phyloP scores from a whole-genome alignment of 2,329 filamentous ascomycete genomes.

The Alternaria rosae region DNA sequence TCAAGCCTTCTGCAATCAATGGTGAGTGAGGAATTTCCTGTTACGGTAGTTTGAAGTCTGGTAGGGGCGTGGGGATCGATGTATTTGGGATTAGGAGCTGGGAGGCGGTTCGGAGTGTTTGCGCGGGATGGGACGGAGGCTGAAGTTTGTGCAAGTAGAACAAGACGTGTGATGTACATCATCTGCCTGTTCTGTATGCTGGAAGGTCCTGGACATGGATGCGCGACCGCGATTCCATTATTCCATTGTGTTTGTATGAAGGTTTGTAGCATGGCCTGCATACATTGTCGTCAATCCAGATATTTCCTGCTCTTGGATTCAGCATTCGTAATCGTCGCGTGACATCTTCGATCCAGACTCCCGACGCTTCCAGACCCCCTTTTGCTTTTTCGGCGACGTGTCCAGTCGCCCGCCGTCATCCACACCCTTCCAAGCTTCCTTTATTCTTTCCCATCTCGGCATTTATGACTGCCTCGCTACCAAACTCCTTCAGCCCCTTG shows the following conservation, averaged over 20 bases:
- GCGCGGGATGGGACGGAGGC: neutral
- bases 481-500: neutral
- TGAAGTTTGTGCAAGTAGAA: neutral
- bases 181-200: neutral
- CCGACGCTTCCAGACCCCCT: neutral
- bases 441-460: neutral
- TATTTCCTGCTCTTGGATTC: neutral
- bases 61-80: neutral
- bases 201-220: neutral
- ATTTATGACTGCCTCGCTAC: constrained; percentile 1
- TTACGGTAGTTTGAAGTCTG: neutral
- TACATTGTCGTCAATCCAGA: neutral
- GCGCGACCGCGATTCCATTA: neutral
- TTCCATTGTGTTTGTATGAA: neutral
- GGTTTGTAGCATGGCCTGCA: neutral
- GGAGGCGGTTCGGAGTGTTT: neutral
- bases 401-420: neutral
- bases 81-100: neutral
- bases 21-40: neutral
- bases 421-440: neutral
- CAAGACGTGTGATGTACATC: neutral
- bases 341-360: neutral
- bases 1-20: neutral
- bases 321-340: neutral
- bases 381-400: neutral